A percentile compares a stretch with the other conserved stretches of the same genome.
phyloP scores from a whole-genome alignment of 2,329 filamentous ascomycete species.

The Penicillium hesseltinei region DNA sequence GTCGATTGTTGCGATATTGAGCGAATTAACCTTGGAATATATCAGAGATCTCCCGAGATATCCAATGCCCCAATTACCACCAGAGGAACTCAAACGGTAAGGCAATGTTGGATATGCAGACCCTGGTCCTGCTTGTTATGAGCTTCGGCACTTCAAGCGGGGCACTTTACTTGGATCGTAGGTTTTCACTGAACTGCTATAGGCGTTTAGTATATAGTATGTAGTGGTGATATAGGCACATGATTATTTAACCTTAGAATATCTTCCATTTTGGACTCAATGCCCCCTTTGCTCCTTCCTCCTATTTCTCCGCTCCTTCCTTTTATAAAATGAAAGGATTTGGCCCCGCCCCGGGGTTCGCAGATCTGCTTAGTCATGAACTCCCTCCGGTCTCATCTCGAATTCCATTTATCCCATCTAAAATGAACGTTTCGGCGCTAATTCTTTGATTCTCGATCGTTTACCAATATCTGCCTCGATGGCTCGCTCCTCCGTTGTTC shows the following conservation, averaged over 20 bases:
- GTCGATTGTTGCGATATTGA: not conserved
- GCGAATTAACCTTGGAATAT: not conserved
- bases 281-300: not conserved
- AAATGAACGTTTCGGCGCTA: not conserved
- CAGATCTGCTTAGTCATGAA: slow-evolving; percentile 3
- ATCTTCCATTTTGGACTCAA: not conserved
- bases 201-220: not conserved
- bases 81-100: not conserved
- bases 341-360: not conserved
- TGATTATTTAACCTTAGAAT: not conserved
- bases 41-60: not conserved
- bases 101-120: not conserved
- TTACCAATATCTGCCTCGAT: slow-evolving; percentile 24
- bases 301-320: not conserved
- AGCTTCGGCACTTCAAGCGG: not conserved
- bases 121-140: not conserved
- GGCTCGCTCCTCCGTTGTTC: slow-evolving; percentile 48
- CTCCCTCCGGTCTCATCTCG: not conserved
- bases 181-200: not conserved
- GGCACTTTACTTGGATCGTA: not conserved
- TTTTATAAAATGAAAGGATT: not conserved
- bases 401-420: not conserved
- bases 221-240: not conserved
- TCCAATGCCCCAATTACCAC: not conserved
- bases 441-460: not conserved